Evolutionary conservation across 495 filamentous ascomycete genomes (phyloP), one percentile per base, ranked within the genome.

Genomic region (Penicillium cataractarum): DNA sequence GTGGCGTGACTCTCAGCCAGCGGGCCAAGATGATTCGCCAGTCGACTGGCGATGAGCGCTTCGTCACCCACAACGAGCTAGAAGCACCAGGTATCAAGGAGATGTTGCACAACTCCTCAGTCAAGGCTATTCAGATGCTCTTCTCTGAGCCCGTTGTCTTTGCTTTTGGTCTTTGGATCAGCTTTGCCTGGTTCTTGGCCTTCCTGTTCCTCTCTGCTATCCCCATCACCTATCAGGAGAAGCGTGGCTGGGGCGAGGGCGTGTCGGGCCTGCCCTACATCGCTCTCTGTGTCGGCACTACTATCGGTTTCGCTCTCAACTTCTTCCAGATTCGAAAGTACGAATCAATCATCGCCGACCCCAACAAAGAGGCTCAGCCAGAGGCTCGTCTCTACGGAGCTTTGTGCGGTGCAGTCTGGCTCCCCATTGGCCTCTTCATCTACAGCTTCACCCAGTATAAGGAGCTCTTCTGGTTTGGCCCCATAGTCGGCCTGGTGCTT

Each of bases 391-490:
- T 89, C 82, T 73, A 82, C 79, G 58, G 89, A 83, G 49, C 89
- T 81, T 13, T 86, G 83, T 63, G 86, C 87, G 77, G 76, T 80
- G 37, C 84, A 31, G 89, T 90, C 80, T 92, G 88, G 87, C 84
- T 84, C 62, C 89, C 89, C 2, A 75, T 90, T 56, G 89, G 89
- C 32, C 77, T 92, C 2, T 92, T 92, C 78, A 89, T 92, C 71
- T 93, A 92, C 78, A 89, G 86, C 50, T 92, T 90, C 89, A 84
- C 87, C 1, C 89, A 87, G 7, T 92, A 88, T 73, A 74, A 79
- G 13, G 64, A 70, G 4, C 76, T 92, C 0, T 76, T 57, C 62
- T 92, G 89, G 89, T 82, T 85, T 50, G 90, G 86, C 0, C 88
- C 89, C 5, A 74, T 80, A 6, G 75, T 93, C 7, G 89, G 85